Base-by-base conservation (phyloP, 495 filamentous ascomycete species). In the Aspergillus bertholletiae region DNA sequence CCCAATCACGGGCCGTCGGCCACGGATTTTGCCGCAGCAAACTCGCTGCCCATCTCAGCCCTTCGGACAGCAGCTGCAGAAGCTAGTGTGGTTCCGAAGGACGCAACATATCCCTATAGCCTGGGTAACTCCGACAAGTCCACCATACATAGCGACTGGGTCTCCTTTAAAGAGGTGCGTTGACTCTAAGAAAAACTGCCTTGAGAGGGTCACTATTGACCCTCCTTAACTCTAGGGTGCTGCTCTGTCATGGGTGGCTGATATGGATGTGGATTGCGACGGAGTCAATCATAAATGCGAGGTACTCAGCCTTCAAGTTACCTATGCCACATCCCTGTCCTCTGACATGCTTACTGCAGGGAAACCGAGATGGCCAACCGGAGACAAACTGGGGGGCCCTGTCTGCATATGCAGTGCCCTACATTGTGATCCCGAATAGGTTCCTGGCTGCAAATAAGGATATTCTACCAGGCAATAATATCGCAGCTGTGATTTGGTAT, bases 181-280 rank as follows among this genome's bases (percentile, higher is more conserved):
- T 24, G 15, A 20, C 37, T 53, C 12, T 28, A 8, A 28, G 26
- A 8, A 28, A 17, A 5, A 21, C 21, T 51, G 8, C 28, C 26
- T 12, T 2, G 7, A 49, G 3, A 21, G 2, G 13, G 1, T 35
- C 15, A 22, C 7, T 5, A 13, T 5, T 15, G 39, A 45, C n/a
- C 13, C 35, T 5, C 22, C 11, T 27, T 6, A 18, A 11, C 18
- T 1, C 18, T 32, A 71, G 68, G 68, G 68, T 12, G 61, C 68
- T 13, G 68, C 68, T 18, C 65, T 65, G 41, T 64, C 66, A 15
- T 71, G 58, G 61, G 30, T 69, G 5, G 66, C 68, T 2, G 66
- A 71, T 32, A 69, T 71, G 66, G 66, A 71, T 53, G 64, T 71
- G 2, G 68, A 71, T 46, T 71, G 68, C 18, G 68, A 71, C 45